Evolutionary conservation across 1,284 basidiomycete genomes (phyloP).

Genomic region (Vanrija pseudolonga): DNA sequence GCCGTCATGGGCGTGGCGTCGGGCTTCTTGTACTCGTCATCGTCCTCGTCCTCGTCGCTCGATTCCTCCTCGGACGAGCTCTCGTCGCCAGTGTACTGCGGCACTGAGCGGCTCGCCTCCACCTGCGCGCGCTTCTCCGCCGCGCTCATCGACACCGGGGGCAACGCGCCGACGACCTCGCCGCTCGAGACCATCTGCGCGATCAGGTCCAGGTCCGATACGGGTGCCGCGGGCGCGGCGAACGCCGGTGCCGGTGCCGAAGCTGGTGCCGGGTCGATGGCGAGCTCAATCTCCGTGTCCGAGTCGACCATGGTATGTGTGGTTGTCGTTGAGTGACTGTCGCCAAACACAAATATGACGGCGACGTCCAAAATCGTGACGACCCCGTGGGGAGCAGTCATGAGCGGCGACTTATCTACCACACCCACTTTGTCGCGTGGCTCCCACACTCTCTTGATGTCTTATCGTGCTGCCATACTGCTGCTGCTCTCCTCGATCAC

Average conservation of each 20-base stretch:
- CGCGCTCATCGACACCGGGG: conserved; percentile 28
- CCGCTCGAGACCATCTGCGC: conserved; percentile 41
- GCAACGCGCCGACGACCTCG: conserved; percentile 38
- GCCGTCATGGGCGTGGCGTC: conserved; percentile 20
- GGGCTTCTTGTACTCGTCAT: background rate
- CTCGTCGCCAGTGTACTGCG: background rate
- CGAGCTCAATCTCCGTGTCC: conserved; percentile 14
- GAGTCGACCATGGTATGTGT: conserved; percentile 3
- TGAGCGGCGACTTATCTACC: too few relatives aligned
- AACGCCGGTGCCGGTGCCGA: background rate
- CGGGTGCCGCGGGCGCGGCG: conserved; percentile 20
- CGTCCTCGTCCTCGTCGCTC: conserved; percentile 13
- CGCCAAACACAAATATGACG: background rate
- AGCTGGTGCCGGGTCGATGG: conserved; percentile 1
- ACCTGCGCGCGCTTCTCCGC: conserved; percentile 35
- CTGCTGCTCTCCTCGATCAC: too few relatives aligned
- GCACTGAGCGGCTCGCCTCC: conserved; percentile 22
- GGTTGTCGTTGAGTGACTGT: background rate
- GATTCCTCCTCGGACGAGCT: conserved; percentile 25
- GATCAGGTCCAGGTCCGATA: conserved; percentile 42
- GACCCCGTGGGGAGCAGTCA: too few relatives aligned
- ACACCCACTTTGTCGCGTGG: too few relatives aligned
- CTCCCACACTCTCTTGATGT: too few relatives aligned
- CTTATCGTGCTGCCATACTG: too few relatives aligned
- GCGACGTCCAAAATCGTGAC: too few relatives aligned